Evolutionary conservation across 768 basidiomycete species (phyloP), one percentile per base, ranked within the genome.

Genomic region (Tephrocybe sp.): DNA sequence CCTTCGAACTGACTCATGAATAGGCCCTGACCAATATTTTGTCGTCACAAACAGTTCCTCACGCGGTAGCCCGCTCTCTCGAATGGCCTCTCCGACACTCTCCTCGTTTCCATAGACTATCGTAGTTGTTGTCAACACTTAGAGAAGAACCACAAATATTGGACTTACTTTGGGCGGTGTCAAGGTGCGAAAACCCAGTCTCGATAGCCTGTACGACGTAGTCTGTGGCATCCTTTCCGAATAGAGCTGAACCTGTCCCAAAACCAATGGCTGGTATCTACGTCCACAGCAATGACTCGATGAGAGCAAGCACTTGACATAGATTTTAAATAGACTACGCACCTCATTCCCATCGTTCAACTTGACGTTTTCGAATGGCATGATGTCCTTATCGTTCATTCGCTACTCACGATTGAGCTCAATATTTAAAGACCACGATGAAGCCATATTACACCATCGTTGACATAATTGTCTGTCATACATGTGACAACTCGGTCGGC

Each of bases 31-130:
- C 2, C 59, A 60, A 56, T 77, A 86, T 61, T 86, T 86, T 15
- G 80, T 78, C 1, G 81, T 81, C 30, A 83, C 62, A 49, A 66
- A 83, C 8, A 82, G 43, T 1, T 78, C 69, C 16, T 69, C 63
- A 30, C 79, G 72, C 25, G 58, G 49, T 4, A 80, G 54, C 0
- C 77, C 79, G 31, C 72, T 76, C 53, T 80, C 72, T 18, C 64
- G 63, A 42, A 79, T 71, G 19, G 74, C 74, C 33, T 57, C 53
- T 3, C 72, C 72, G 27, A 73, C 69, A 40, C 69, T 69, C 10
- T 63, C 62, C 61, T 69, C 68, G 16, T 66, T 69, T 21, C 59
- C 42, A 47, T 75, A 75, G 25, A 64, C 78, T 69, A 15, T 19
- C 27, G 22, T 24, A 33, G 16, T 4, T 22, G 12, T 33, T 25